A percentile compares a stretch with the other conserved stretches of the same genome.
phyloP scores from a whole-genome alignment of 2,329 filamentous ascomycete species.

The Penicillium italicum region DNA sequence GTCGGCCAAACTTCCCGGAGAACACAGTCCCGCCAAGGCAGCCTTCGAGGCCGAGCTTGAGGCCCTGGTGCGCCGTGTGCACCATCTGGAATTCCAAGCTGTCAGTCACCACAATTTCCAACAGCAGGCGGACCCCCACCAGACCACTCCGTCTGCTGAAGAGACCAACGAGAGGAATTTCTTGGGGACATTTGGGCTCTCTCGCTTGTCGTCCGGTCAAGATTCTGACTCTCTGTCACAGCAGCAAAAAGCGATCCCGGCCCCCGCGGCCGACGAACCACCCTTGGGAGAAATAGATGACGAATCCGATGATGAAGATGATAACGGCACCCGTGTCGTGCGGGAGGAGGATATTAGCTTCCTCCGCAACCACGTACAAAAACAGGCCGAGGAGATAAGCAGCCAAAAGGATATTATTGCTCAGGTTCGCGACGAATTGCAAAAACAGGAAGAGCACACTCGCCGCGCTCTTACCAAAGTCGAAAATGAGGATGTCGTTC shows the following conservation, averaged over 20 bases:
- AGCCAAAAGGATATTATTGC: conserved; percentile 82
- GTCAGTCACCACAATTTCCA: conserved; percentile 46
- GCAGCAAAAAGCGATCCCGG: conserved; percentile 39
- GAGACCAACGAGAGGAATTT: conserved; percentile 51
- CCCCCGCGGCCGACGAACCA: conserved; percentile 33
- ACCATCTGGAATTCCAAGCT: conserved; percentile 76
- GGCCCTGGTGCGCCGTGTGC: conserved; percentile 71
- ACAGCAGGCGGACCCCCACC: conserved; percentile 55
- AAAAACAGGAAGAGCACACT: conserved; percentile 80
- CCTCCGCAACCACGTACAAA: conserved; percentile 84
- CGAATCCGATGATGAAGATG: conserved; percentile 44
- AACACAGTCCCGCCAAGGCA: conserved; percentile 69
- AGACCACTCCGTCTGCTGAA: conserved; percentile 58
- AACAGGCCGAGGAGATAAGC: conserved; percentile 87
- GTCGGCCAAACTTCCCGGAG: conserved; percentile 70
- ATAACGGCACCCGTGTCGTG: conserved; percentile 51
- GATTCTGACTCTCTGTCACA: conserved; percentile 35
- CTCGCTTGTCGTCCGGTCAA: conserved; percentile 33
- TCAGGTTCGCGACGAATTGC: conserved; percentile 78
- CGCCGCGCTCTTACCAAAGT: conserved; percentile 77
- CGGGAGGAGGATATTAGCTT: conserved; percentile 80
- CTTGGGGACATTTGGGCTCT: conserved; percentile 34
- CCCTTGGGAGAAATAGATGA: conserved; percentile 31
- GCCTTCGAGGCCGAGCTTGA: conserved; percentile 78
- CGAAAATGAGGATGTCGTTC: conserved; percentile 81